Evolutionary conservation across 352 stramenopile species (phyloP).

Genomic region (Globisporangium orthogonon): DNA sequence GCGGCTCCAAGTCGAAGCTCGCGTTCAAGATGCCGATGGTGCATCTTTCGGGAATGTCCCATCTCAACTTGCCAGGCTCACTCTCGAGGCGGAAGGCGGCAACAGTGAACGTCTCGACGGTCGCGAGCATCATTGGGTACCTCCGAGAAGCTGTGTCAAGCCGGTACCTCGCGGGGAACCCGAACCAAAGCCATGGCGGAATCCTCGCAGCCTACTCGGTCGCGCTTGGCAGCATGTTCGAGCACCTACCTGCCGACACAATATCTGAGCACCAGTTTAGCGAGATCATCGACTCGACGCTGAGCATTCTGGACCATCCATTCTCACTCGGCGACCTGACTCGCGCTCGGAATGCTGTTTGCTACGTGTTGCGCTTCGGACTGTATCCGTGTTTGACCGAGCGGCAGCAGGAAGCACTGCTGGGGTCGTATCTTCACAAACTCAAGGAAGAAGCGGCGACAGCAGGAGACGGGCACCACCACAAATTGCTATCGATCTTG

Average conservation of each 20-base stretch:
- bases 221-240: conserved; percentile 72
- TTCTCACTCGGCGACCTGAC: conserved; percentile 70
- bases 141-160: conserved; percentile 68
- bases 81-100: conserved; percentile 54
- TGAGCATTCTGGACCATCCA: conserved; percentile 66
- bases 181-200: conserved; percentile 50
- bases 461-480: conserved; percentile 35
- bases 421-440: conserved; percentile 54
- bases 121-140: conserved; percentile 67
- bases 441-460: conserved; percentile 33
- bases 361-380: conserved; percentile 68
- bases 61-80: conserved; percentile 29
- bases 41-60: conserved; percentile 47
- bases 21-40: conserved; percentile 60
- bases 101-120: conserved; percentile 61
- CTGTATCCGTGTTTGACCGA: conserved; percentile 56
- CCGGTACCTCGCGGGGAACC: conserved; percentile 45
- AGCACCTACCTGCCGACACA: conserved; percentile 51
- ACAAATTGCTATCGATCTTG: conserved; percentile 56
- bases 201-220: conserved; percentile 70
- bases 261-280: conserved; percentile 55
- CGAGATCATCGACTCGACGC: conserved; percentile 57
- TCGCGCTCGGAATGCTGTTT: conserved; percentile 69
- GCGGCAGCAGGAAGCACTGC: conserved; percentile 50
- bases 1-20: conserved; percentile 41